Evolutionary conservation across 345 rosid species (phyloP).

Genomic region (Psidium friedrichsthalianum): DNA sequence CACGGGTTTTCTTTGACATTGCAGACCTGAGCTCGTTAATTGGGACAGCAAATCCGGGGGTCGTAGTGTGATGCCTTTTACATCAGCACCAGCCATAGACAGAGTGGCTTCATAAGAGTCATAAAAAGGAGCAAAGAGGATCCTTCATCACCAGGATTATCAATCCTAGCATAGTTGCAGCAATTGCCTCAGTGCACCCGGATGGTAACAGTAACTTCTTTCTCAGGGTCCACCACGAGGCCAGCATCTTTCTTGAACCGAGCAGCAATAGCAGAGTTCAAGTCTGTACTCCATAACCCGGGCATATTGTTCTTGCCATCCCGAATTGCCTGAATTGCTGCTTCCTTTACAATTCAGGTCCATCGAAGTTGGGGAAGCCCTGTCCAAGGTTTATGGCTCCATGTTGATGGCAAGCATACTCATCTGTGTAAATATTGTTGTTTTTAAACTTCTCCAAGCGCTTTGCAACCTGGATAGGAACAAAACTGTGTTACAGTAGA

Average conservation of each 20-base stretch:
- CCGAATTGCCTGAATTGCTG: conserved; percentile 80
- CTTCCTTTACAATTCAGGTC: conserved; percentile 91
- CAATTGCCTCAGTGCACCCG: conserved; percentile 96
- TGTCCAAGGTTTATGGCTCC: conserved; percentile 94
- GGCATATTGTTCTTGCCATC: conserved; percentile 93
- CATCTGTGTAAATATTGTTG: conserved; percentile 93
- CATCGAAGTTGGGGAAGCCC: conserved; percentile 96
- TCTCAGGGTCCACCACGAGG: conserved; percentile 74
- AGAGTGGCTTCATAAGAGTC: conserved; percentile 94
- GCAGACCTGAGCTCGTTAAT: conserved; percentile 66
- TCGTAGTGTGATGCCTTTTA: conserved; percentile 60
- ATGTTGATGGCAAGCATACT: conserved; percentile 65
- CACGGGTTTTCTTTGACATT: conserved; percentile 63
- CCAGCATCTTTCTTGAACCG: conserved; percentile 70
- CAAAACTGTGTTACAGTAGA: not conserved
- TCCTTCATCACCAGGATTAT: conserved; percentile 92
- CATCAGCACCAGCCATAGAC: conserved; percentile 93
- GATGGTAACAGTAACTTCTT: conserved; percentile 84
- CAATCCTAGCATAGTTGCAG: conserved; percentile 74
- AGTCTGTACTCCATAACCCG: conserved; percentile 65
- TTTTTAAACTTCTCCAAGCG: conserved; percentile 92
- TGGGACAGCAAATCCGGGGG: conserved; percentile 73
- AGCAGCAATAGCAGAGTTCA: conserved; percentile 55
- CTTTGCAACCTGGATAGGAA: conserved; percentile 48
- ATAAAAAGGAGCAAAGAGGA: conserved; percentile 83